Conservation (phyloP, 2,329 filamentous ascomycete species). For the Clonostachys rhizophaga region DNA sequence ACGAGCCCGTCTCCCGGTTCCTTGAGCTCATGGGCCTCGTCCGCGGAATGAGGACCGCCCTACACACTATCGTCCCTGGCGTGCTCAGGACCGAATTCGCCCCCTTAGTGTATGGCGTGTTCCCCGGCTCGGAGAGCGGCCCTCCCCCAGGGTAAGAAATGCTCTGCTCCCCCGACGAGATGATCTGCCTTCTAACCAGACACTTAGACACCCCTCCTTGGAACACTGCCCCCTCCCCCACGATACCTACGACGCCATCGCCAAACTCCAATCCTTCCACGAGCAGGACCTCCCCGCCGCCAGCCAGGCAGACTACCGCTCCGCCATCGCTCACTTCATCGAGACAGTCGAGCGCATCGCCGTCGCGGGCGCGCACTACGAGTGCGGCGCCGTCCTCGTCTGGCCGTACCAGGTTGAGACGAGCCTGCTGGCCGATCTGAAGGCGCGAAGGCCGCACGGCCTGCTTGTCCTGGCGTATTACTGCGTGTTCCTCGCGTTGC, state of each 20-base stretch:
- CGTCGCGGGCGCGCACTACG: conserved; percentile 12
- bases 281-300: conserved; percentile 10
- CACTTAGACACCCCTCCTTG: too few relatives aligned
- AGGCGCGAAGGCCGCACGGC: conserved; percentile 11
- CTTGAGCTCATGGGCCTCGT: too few relatives aligned
- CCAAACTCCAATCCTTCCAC: conserved; percentile 11
- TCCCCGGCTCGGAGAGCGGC: too few relatives aligned
- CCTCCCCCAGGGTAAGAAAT: too few relatives aligned
- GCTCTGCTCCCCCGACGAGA: too few relatives aligned
- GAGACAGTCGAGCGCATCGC: conserved; percentile 9
- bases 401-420: conserved; percentile 17
- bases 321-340: conserved; percentile 10
- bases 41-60: too few relatives aligned
- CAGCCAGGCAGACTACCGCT: conserved; percentile 8
- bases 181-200: too few relatives aligned
- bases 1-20: too few relatives aligned
- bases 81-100: too few relatives aligned
- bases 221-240: conserved; percentile 7
- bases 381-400: conserved; percentile 10
- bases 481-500: conserved; percentile 11
- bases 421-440: conserved; percentile 16
- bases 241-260: conserved; percentile 12
- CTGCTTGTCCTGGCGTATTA: conserved; percentile 17
- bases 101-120: too few relatives aligned
- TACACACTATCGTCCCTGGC: too few relatives aligned